Conservation (phyloP, 805 yeast species). For the Nakazawaea wickerhamii region DNA sequence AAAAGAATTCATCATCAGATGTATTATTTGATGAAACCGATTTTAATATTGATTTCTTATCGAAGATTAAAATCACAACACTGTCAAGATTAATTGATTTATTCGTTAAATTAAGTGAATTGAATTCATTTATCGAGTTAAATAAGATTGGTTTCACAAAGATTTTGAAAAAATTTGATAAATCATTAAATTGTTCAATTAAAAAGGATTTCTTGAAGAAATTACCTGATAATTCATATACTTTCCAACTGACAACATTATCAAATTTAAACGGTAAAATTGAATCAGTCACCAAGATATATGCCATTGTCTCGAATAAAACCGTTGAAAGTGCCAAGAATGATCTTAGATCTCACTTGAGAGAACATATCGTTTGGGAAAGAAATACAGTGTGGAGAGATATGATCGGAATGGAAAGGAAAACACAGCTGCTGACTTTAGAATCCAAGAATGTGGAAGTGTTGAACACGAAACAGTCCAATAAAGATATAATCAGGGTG, state of each 20-base stretch:
- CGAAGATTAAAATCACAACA: slow-evolving; percentile 55
- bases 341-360: slow-evolving; percentile 48
- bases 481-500: slow-evolving; percentile 13
- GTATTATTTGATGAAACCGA: slow-evolving; percentile 32
- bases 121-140: slow-evolving; percentile 76
- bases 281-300: slow-evolving; percentile 34
- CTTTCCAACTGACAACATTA: slow-evolving; percentile 48
- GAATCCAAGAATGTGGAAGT: slow-evolving; percentile 18
- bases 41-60: slow-evolving; percentile 31
- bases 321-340: slow-evolving; percentile 35
- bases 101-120: slow-evolving; percentile 74
- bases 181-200: slow-evolving; percentile 59
- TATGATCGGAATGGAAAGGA: slow-evolving; percentile 85
- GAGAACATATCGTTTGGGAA: slow-evolving; percentile 97
- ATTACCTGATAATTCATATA: slow-evolving; percentile 43
- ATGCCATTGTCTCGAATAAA: slow-evolving; percentile 33
- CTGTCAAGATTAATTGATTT: slow-evolving; percentile 60
- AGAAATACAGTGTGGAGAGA: slow-evolving; percentile 98
- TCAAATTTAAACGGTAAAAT: slow-evolving; percentile 46
- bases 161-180: slow-evolving; percentile 89
- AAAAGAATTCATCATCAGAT: slow-evolving; percentile 6
- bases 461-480: slow-evolving; percentile 18
- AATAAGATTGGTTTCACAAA: slow-evolving; percentile 87
- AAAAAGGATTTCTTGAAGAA: slow-evolving; percentile 52
- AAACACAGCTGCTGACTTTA: slow-evolving; percentile 44